These are phyloP conservation scores for Quercus rubra DNA, from an alignment of 306 rosid species.

Conservation along the genomic window DNA sequence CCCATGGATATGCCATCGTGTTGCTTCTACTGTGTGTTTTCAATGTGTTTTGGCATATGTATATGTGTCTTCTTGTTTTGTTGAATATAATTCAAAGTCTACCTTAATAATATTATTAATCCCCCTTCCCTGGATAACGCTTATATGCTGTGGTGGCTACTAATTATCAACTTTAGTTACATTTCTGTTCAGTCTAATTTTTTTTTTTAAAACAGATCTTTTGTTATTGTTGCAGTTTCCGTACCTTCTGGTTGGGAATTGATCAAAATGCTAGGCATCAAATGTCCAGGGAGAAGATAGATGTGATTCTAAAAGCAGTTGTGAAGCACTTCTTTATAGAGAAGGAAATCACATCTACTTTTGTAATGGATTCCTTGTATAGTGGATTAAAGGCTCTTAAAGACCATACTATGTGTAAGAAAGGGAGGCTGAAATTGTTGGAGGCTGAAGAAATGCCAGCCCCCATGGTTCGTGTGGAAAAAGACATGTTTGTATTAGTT, in stretches of 20 bases:
- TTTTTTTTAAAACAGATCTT: conserved; percentile 18
- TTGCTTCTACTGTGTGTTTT: neutral
- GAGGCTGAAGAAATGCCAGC: conserved; percentile 85
- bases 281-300: conserved; percentile 90
- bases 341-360: conserved; percentile 95
- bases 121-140: neutral
- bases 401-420: conserved; percentile 69
- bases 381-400: conserved; percentile 98
- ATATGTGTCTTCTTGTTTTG: neutral
- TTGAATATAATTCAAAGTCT: neutral
- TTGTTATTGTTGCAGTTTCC: conserved; percentile 52
- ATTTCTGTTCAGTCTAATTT: neutral
- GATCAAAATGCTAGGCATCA: conserved; percentile 82
- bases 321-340: conserved; percentile 94
- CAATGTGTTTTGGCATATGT: neutral
- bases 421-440: conserved; percentile 52
- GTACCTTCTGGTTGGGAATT: conserved; percentile 88
- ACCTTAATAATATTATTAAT: neutral
- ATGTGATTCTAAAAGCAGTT: conserved; percentile 79
- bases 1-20: neutral
- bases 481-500: conserved; percentile 80
- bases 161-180: neutral
- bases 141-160: neutral
- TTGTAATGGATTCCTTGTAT: conserved; percentile 96
- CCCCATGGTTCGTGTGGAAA: conserved; percentile 80